Percentiles rank a stretch among this genome's conserved stretches.
These are phyloP conservation scores for Fusarium cicatricum DNA, from an alignment of 2,329 filamentous ascomycete genomes.

Conservation along the genomic window DNA sequence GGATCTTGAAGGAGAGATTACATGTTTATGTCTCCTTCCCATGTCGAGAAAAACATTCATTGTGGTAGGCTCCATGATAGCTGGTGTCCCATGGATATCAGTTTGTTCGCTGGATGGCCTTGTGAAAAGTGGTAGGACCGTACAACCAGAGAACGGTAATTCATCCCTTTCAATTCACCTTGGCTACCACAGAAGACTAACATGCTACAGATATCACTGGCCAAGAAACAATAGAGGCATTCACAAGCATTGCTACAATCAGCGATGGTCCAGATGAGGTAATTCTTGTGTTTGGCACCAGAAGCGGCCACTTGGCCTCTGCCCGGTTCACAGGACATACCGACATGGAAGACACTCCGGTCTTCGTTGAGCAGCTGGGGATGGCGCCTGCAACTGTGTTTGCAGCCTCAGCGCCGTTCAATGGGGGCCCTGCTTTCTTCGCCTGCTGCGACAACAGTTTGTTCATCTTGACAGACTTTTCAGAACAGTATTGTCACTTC, in stretches of 20 bases:
- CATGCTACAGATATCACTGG: background rate
- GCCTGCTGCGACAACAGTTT: constrained; percentile 60
- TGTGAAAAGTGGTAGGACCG: constrained; percentile 21
- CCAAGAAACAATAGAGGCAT: constrained; percentile 47
- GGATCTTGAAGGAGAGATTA: constrained; percentile 57
- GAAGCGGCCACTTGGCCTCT: constrained; percentile 60
- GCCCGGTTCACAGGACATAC: constrained; percentile 37
- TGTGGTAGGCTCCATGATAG: constrained; percentile 47
- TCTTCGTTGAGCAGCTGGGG: constrained; percentile 47
- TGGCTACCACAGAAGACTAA: constrained; percentile 6
- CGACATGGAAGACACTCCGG: constrained; percentile 33
- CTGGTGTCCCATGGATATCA: constrained; percentile 46
- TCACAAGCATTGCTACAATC: constrained; percentile 56
- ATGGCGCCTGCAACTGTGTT: constrained; percentile 49
- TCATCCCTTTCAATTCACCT: background rate
- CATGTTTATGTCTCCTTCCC: constrained; percentile 53
- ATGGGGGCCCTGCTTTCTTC: constrained; percentile 47
- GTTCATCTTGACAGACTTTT: constrained; percentile 52
- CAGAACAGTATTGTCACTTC: constrained; percentile 43
- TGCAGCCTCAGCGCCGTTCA: constrained; percentile 37
- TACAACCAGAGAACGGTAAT: constrained; percentile 29
- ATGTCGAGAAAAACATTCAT: constrained; percentile 41
- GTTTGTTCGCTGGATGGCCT: constrained; percentile 43
- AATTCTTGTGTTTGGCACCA: constrained; percentile 56
- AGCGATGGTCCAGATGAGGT: constrained; percentile 39